Percentiles rank a stretch among this genome's conserved stretches.
Conservation (phyloP, 371 early-diverging fungal species). For the Zancudomyces culisetae region DNA sequence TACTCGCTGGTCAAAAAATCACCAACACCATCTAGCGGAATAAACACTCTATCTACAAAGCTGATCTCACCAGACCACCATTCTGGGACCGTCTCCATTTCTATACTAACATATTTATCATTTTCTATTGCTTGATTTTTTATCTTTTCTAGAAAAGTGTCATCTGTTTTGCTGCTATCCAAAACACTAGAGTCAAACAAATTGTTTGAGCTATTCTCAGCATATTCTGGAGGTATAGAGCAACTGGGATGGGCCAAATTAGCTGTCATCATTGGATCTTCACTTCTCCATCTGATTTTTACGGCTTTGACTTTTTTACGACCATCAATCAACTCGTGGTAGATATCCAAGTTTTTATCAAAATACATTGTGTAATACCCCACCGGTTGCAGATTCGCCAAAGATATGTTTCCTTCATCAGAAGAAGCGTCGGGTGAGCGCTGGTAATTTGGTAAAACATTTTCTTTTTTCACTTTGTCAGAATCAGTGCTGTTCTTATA, state of each 20-base stretch:
- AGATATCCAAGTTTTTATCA: neutral
- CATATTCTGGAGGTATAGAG: neutral
- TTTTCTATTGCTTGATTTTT: neutral
- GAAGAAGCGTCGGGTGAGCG: neutral
- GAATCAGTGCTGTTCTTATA: neutral
- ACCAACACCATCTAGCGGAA: neutral
- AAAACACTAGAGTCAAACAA: neutral
- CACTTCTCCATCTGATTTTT: neutral
- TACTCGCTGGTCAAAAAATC: constrained; percentile 1
- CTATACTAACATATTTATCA: neutral
- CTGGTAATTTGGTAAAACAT: too few relatives aligned
- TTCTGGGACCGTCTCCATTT: neutral
- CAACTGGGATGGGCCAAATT: too few relatives aligned
- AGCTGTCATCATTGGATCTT: neutral
- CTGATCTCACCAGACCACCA: constrained; percentile 1
- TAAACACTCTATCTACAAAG: neutral
- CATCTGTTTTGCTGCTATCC: neutral
- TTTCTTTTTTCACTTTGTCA: neutral
- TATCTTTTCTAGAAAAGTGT: too few relatives aligned
- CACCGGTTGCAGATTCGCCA: neutral
- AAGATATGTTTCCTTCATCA: neutral
- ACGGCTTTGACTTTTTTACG: neutral
- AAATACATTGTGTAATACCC: constrained; percentile 1
- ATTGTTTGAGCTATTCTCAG: neutral
- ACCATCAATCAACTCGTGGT: neutral